Evolutionary conservation across 1,284 basidiomycete genomes (phyloP), one percentile per base, ranked within the genome.

Genomic region (Microbotryomycetes sp.): DNA sequence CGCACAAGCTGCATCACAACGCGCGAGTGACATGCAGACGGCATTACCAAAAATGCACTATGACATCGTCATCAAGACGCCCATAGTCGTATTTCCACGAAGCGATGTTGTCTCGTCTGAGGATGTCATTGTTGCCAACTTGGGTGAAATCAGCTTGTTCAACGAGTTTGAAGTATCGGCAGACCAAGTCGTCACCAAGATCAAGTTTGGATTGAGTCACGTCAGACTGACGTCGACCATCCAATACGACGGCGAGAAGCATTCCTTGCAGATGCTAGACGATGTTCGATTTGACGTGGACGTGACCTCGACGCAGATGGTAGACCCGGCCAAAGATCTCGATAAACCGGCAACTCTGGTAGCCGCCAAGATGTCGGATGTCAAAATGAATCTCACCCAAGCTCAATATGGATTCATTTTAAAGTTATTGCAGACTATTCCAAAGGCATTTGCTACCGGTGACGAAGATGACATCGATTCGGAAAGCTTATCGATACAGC

Each of bases 41-140:
- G 53, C 55, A 55, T 60, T 67, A 23, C 74, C 71, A n/a, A 72
- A 72, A 62, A 92, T 98, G 88, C 85, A 89, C 74, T 97, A 94
- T 78, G 85, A 94, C 65, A 76, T 98, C 29, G 84, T 87, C 45
- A 81, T 98, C 74, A 90, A 92, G 77, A 89, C 93, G 0, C 96
- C 96, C 0, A 97, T 99, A 69, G 78, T 98, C 48, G 80, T 97
- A 23, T 86, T 98, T 70, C 94, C 96, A 4, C 82, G 84, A 14
- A 81, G 89, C 71, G 81, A 87, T 4, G 75, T 80, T 19, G 76
- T 74, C 7, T 86, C 86, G 6, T 77, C 77, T 2, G 58, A 66
- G 12, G 89, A 97, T 74, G 79, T 81, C 30, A 80, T 98, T 54
- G 82, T 87, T 3, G 82, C 96, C 76, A 83, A 88, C 56, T 82